Evolutionary conservation across 345 rosid genomes (phyloP).

Genomic region (Raphanus raphanistrum): DNA sequence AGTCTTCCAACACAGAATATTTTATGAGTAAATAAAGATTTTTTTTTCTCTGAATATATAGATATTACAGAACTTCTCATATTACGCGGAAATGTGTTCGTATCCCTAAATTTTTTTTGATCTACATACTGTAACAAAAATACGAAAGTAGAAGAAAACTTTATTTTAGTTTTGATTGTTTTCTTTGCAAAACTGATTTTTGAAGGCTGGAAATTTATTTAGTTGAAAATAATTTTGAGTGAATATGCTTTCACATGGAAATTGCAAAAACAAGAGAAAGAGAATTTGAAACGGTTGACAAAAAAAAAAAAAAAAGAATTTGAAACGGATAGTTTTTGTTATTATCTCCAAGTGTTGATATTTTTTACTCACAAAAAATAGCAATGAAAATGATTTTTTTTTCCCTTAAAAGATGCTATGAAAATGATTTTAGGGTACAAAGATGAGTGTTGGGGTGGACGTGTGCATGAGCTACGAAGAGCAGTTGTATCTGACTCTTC

Average conservation of each 20-base stretch:
- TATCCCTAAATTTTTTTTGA: background rate
- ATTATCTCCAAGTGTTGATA: background rate
- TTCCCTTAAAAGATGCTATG: background rate
- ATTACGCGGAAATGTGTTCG: background rate
- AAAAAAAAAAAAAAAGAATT: too few relatives aligned
- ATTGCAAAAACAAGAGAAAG: background rate
- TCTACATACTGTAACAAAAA: background rate
- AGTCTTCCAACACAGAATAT: background rate
- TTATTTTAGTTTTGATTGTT: background rate
- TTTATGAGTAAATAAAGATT: background rate
- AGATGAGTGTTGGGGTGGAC: conserved; percentile 71
- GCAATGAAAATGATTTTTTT: background rate
- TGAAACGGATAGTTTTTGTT: conserved; percentile 4
- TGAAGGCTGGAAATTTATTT: background rate
- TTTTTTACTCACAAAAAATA: background rate
- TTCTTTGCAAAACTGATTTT: background rate
- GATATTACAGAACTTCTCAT: background rate
- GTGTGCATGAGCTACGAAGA: conserved; percentile 81
- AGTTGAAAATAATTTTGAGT: background rate
- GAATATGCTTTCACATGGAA: background rate
- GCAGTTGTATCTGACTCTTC: conserved; percentile 71
- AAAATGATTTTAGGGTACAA: conserved; percentile 49
- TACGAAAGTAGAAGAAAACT: background rate
- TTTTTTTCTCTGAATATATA: background rate
- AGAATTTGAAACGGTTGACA: background rate